Percentiles rank a stretch among this genome's conserved stretches.
phyloP scores from a whole-genome alignment of 495 filamentous ascomycete genomes.

The Penicillium salamii region DNA sequence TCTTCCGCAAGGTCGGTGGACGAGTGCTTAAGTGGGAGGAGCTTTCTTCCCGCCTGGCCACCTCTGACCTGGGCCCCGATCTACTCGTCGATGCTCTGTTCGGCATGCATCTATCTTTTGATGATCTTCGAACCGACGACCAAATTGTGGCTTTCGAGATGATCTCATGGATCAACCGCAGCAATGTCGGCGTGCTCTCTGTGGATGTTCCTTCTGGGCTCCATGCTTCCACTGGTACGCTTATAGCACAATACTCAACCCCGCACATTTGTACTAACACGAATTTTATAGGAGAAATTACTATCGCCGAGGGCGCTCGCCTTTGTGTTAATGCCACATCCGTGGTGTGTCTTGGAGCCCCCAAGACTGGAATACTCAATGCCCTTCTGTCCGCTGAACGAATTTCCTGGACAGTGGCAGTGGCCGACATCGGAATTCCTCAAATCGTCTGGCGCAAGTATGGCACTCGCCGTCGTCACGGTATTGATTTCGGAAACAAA shows the following conservation, averaged over 20 bases:
- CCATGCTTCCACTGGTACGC: conserved; percentile 70
- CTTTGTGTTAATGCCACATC: conserved; percentile 72
- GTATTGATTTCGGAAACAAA: conserved; percentile 78
- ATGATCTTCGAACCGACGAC: conserved; percentile 76
- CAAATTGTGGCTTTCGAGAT: conserved; percentile 79
- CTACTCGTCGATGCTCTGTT: conserved; percentile 88
- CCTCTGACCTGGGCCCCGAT: conserved; percentile 61
- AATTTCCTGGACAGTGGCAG: conserved; percentile 64
- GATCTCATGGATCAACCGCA: conserved; percentile 83
- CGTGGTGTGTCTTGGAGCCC: conserved; percentile 79
- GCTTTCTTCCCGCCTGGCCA: conserved; percentile 50
- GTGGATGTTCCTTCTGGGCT: conserved; percentile 87
- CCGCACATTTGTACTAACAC: conserved; percentile 10
- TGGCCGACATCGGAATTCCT: conserved; percentile 84
- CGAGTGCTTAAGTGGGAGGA: conserved; percentile 58
- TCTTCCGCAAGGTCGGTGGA: conserved; percentile 76
- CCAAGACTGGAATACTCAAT: conserved; percentile 76
- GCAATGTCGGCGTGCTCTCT: conserved; percentile 71
- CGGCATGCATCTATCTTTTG: conserved; percentile 77
- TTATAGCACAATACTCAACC: conserved; percentile 18
- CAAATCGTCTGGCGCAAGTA: conserved; percentile 83
- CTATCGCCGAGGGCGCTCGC: conserved; percentile 62
- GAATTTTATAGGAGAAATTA: conserved; percentile 39
- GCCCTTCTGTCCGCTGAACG: conserved; percentile 60
- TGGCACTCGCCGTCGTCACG: conserved; percentile 70